phyloP scores from a whole-genome alignment of 345 rosid species.

The Citrus maxima region DNA sequence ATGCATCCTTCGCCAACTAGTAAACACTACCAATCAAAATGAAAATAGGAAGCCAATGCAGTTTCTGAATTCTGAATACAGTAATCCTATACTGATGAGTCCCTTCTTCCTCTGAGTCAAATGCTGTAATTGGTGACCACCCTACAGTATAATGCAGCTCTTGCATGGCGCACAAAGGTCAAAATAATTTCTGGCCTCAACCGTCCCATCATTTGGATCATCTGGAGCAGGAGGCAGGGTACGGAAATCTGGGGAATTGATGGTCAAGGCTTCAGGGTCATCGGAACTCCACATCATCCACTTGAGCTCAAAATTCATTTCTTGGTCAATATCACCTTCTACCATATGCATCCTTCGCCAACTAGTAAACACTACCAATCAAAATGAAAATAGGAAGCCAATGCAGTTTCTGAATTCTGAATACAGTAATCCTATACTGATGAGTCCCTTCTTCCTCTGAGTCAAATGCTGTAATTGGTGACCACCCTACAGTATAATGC shows the following conservation, averaged over 20 bases:
- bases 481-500: no score
- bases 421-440: no score
- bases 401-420: no score
- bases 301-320: not conserved
- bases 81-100: not conserved
- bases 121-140: no score
- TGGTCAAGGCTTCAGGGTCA: not conserved
- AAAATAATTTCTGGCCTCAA: not conserved
- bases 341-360: not conserved
- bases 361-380: not conserved
- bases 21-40: not conserved
- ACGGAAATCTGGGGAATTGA: not conserved
- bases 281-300: not conserved
- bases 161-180: not conserved
- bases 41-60: no score
- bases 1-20: not conserved
- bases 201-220: not conserved
- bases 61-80: no score
- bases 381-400: no score
- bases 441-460: not conserved
- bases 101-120: not conserved
- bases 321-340: not conserved
- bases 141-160: no score
- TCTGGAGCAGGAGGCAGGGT: not conserved
- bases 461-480: not conserved